A percentile compares a stretch with the other conserved stretches of the same genome.
Evolutionary conservation across 495 filamentous ascomycete species (phyloP).

Genomic region (Chaetomium fimeti): DNA sequence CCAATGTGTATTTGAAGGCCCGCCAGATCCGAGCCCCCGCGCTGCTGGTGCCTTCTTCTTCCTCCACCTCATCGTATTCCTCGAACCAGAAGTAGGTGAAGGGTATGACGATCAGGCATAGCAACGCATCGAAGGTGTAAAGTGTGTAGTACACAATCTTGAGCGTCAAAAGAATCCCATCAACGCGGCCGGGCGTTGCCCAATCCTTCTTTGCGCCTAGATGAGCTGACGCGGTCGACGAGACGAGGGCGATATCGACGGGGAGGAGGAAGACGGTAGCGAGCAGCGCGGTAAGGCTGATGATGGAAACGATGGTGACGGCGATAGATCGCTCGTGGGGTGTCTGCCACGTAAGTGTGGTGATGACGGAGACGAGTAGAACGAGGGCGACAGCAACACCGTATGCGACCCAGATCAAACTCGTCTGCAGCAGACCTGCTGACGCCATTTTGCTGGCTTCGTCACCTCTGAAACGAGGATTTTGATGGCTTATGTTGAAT

Average conservation of each 20-base stretch:
- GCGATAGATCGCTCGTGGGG: constrained; percentile 78
- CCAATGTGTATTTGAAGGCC: constrained; percentile 86
- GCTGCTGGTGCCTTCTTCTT: constrained; percentile 72
- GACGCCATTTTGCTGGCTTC: constrained; percentile 52
- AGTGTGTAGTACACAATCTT: constrained; percentile 89
- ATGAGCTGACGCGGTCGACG: constrained; percentile 73
- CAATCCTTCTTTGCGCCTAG: constrained; percentile 88
- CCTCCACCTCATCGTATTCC: constrained; percentile 85
- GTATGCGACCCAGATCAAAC: constrained; percentile 91
- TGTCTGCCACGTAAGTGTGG: constrained; percentile 82
- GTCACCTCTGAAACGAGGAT: not conserved
- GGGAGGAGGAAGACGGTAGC: constrained; percentile 90
- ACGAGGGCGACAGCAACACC: constrained; percentile 72
- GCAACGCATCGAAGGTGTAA: constrained; percentile 86
- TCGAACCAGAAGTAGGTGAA: constrained; percentile 99
- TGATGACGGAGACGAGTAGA: constrained; percentile 69
- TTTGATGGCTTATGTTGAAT: constrained; percentile 18
- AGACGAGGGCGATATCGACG: constrained; percentile 92
- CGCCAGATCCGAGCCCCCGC: constrained; percentile 67
- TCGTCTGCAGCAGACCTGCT: constrained; percentile 67
- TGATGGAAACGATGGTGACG: constrained; percentile 77
- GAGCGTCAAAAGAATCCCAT: constrained; percentile 72
- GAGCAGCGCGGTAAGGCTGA: constrained; percentile 81
- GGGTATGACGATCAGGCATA: constrained; percentile 86
- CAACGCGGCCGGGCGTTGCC: constrained; percentile 77